These are phyloP conservation scores for Veloporphyrellus conicus DNA, from an alignment of 1,284 basidiomycete species.

Conservation along the genomic window DNA sequence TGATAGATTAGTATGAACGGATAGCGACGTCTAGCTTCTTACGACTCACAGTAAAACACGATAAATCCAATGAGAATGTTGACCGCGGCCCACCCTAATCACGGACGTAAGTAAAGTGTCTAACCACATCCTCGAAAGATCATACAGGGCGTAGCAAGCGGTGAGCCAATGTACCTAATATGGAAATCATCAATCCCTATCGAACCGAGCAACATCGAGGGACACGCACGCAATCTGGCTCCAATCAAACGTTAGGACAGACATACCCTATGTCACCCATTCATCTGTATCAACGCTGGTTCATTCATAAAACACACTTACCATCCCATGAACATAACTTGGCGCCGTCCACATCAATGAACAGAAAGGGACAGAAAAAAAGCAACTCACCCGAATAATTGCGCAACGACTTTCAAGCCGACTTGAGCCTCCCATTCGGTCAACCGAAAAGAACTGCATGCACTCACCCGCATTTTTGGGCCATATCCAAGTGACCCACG, in stretches of 20 bases:
- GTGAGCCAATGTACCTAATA: conserved; percentile 42
- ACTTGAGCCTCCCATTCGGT: background rate
- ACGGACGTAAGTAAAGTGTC: conserved; percentile 1
- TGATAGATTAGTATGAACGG: conserved; percentile 22
- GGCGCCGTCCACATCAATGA: background rate
- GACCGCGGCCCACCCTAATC: conserved; percentile 48
- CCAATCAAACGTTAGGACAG: conserved; percentile 50
- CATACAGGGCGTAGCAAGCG: conserved; percentile 34
- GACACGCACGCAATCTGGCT: conserved; percentile 40
- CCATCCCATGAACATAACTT: conserved; percentile 39
- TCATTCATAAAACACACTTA: conserved; percentile 10
- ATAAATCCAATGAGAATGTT: conserved; percentile 68
- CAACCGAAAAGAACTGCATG: background rate
- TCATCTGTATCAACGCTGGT: background rate
- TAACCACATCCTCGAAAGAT: background rate
- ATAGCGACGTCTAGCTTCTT: background rate
- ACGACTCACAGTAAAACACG: conserved; percentile 45
- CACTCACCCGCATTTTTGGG: conserved; percentile 39
- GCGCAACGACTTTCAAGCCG: conserved; percentile 24
- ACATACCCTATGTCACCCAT: conserved; percentile 36
- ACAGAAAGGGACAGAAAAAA: background rate
- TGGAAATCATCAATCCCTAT: background rate
- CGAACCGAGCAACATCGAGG: background rate
- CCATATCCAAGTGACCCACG: conserved; percentile 58
- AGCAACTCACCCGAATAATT: conserved; percentile 39